These are phyloP conservation scores for Hyphopichia khmerensis DNA, from an alignment of 1,139 yeast genomes.

Conservation along the genomic window DNA sequence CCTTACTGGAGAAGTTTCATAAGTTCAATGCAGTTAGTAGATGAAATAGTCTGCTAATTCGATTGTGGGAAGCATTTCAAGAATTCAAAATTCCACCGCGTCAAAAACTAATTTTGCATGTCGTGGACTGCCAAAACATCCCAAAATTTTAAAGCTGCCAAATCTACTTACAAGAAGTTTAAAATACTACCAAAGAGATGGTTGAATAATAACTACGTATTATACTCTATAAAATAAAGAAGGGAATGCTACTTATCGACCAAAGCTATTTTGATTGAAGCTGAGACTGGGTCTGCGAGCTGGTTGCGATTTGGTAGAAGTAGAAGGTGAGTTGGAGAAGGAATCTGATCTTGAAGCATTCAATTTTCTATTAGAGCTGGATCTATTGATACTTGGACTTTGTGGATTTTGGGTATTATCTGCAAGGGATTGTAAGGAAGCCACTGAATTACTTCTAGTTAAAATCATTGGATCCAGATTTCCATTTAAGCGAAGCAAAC, in stretches of 20 bases:
- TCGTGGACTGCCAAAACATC: neutral
- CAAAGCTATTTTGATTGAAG: neutral
- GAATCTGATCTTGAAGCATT: neutral
- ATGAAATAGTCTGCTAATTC: neutral
- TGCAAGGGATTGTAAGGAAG: neutral
- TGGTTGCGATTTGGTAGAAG: neutral
- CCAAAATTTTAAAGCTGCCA: neutral
- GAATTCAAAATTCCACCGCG: neutral
- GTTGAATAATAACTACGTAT: too few species aligned
- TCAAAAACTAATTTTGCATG: neutral
- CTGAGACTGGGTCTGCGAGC: neutral
- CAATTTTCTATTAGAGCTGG: neutral
- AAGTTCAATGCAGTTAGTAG: too few species aligned
- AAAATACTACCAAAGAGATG: too few species aligned
- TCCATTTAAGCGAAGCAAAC: slow-evolving; percentile 12
- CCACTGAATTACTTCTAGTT: slow-evolving; percentile 18
- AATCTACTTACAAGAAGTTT: too few species aligned
- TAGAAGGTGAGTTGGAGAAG: neutral
- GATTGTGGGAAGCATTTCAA: neutral
- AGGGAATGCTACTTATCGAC: too few species aligned
- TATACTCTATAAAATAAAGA: too few species aligned
- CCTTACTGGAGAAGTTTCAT: neutral
- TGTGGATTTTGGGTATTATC: too few species aligned
- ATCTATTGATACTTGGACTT: neutral
- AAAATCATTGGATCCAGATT: slow-evolving; percentile 11